phyloP scores from a whole-genome alignment of 768 basidiomycete genomes.

The Tricholoma sp. region DNA sequence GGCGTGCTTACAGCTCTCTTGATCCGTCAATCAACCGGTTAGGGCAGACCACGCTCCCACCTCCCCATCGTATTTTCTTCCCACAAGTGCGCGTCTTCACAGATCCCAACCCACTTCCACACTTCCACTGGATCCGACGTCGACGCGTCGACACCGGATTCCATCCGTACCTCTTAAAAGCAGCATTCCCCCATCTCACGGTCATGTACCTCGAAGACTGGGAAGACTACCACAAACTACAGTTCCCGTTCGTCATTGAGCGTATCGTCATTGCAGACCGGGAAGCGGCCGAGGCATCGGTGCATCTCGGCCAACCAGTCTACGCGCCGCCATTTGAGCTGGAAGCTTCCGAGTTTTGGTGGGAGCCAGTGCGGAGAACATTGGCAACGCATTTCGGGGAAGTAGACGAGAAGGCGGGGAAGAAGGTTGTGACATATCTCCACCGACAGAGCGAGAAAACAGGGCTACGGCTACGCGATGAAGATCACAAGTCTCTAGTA shows the following conservation, averaged over 20 bases:
- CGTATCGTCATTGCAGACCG: conserved; percentile 75
- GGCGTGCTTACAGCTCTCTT: conserved; percentile 69
- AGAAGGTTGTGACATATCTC: conserved; percentile 62
- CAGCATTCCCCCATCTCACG: conserved; percentile 66
- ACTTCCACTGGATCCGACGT: conserved; percentile 33
- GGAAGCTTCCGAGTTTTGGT: conserved; percentile 58
- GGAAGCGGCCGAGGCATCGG: conserved; percentile 45
- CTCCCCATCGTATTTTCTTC: conserved; percentile 71
- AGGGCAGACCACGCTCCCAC: conserved; percentile 49
- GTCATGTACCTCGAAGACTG: conserved; percentile 72
- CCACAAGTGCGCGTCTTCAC: conserved; percentile 61
- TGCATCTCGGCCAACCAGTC: conserved; percentile 29
- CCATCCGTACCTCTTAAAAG: conserved; percentile 67
- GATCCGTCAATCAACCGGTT: conserved; percentile 37
- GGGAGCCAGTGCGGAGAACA: conserved; percentile 49
- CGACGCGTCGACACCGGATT: conserved; percentile 55
- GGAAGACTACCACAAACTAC: conserved; percentile 65
- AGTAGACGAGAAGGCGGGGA: conserved; percentile 21
- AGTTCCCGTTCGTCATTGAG: conserved; percentile 67
- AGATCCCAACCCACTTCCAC: conserved; percentile 34
- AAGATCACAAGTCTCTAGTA: conserved; percentile 59
- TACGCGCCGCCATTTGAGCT: conserved; percentile 42
- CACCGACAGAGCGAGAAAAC: conserved; percentile 49
- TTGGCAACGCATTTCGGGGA: conserved; percentile 40
- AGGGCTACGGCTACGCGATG: conserved; percentile 45